Evolutionary conservation across 2,329 filamentous ascomycete genomes (phyloP), one percentile per base, ranked within the genome.

Genomic region (Curvularia sp.): DNA sequence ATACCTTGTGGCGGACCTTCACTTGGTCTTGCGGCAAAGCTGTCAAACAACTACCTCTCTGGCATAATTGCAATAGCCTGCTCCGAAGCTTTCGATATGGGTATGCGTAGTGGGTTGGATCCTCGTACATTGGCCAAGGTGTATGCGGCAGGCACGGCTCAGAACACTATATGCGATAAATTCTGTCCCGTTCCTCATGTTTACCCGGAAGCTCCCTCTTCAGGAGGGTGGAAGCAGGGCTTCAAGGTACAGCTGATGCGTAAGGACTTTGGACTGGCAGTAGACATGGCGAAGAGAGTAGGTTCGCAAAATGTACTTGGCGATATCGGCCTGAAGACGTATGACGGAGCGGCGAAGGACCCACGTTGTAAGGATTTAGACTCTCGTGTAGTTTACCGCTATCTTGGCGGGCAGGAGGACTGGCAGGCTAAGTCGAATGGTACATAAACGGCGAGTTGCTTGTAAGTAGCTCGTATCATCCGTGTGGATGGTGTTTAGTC

Each of bases 21-120:
- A 0, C 77, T 86, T 0, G 85, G 86, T 0, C 79, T 88, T 3
- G 81, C 83, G 0, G 84, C 85, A 0, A 88, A 87, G 71, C 74
- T 87, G 5, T 85, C 81, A 53, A 88, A 88, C 67, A 88, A 88
- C 65, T 88, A 88, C 69, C 79, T 83, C 48, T 85, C 82, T 0
- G 84, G 83, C 1, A 75, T 86, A 21, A 87, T 87, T 56, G 82
- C 84, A 5, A 85, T 88, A 52, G 85, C 84, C 0, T 80, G 78
- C 42, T 80, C 83, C 0, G 86, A 88, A 69, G 84, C 84, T 1
- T 82, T 87, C 77, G 82, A 86, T 57, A 84, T 88, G 71, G 85
- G 84, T 0, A 87, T 88, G 77, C 74, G 79, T 1, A 80, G 82
- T 5, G 85, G 86, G 0, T 75, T 88, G 53, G 83, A 87, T 59